These are phyloP conservation scores for Plenodomus lindquistii DNA, from an alignment of 2,329 filamentous ascomycete species.

Conservation along the genomic window DNA sequence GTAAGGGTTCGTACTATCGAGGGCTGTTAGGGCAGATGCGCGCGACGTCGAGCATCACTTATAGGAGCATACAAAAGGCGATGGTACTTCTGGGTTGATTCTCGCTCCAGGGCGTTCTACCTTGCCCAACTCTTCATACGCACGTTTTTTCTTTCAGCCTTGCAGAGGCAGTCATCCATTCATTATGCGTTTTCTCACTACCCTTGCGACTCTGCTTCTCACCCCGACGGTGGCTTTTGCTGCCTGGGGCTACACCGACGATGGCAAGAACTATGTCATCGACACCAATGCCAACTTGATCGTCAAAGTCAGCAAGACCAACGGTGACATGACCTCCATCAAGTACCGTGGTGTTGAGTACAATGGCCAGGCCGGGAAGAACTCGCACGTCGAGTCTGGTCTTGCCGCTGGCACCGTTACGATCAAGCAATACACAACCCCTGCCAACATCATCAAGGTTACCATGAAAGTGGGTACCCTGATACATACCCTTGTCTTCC, in stretches of 20 bases:
- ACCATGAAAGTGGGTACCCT: conserved; percentile 60
- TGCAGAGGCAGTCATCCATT: background rate
- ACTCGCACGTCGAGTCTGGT: conserved; percentile 61
- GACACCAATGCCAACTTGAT: conserved; percentile 33
- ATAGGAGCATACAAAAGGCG: background rate
- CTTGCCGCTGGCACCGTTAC: conserved; percentile 60
- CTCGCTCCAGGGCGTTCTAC: background rate
- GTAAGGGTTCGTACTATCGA: background rate
- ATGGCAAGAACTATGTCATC: conserved; percentile 46
- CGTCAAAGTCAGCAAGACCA: conserved; percentile 46
- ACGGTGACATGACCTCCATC: conserved; percentile 66
- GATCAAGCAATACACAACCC: conserved; percentile 34
- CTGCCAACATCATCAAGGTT: conserved; percentile 56
- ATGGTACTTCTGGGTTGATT: background rate
- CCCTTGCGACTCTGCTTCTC: conserved; percentile 20
- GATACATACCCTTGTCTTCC: conserved; percentile 64
- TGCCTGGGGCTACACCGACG: conserved; percentile 48
- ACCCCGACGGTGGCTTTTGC: conserved; percentile 39
- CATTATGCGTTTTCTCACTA: conserved; percentile 20
- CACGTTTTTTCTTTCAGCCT: background rate
- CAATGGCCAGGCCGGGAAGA: conserved; percentile 42
- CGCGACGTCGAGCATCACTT: background rate
- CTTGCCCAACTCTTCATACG: background rate
- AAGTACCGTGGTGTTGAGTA: conserved; percentile 62
- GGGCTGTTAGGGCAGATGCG: background rate